phyloP scores from a whole-genome alignment of 2,329 filamentous ascomycete species.

The Botryosphaeria dothidea region DNA sequence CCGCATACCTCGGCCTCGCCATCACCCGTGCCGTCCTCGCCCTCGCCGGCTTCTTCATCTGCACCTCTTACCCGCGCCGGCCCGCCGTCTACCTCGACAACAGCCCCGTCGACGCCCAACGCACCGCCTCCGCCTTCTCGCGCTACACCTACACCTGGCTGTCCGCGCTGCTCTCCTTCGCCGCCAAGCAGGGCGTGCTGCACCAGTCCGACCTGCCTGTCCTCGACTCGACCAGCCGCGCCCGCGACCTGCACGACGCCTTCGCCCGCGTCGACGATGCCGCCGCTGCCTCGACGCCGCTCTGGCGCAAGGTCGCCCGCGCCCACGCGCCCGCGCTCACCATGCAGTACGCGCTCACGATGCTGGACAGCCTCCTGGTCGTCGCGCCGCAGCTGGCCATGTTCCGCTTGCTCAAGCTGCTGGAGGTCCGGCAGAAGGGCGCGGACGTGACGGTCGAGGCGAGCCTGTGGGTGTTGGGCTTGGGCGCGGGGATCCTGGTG shows the following conservation, averaged over 20 bases:
- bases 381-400: slow-evolving; percentile 72
- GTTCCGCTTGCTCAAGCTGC: slow-evolving; percentile 62
- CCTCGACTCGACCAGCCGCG: slow-evolving; percentile 18
- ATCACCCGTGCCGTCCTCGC: slow-evolving; percentile 4
- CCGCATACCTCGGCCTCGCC: not conserved
- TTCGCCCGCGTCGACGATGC: slow-evolving; percentile 3
- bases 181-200: slow-evolving; percentile 8
- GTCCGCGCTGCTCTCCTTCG: slow-evolving; percentile 48
- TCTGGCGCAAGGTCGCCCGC: slow-evolving; percentile 63
- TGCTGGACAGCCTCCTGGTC: slow-evolving; percentile 58
- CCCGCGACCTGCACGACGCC: slow-evolving; percentile 21
- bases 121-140: slow-evolving; percentile 60
- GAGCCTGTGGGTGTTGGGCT: slow-evolving; percentile 68
- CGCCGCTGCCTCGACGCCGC: slow-evolving; percentile 33
- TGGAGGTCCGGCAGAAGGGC: slow-evolving; percentile 57
- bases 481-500: slow-evolving; percentile 57
- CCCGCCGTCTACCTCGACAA: slow-evolving; percentile 9
- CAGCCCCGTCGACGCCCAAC: slow-evolving; percentile 60
- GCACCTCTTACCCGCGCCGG: not conserved
- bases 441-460: slow-evolving; percentile 53
- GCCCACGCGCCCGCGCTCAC: slow-evolving; percentile 59
- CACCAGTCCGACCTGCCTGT: slow-evolving; percentile 18
- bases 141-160: slow-evolving; percentile 70
- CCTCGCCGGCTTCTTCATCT: slow-evolving; percentile 12
- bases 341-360: slow-evolving; percentile 60